Evolutionary conservation across 352 stramenopile genomes (phyloP).

Genomic region (Phytophthora cryptogea): DNA sequence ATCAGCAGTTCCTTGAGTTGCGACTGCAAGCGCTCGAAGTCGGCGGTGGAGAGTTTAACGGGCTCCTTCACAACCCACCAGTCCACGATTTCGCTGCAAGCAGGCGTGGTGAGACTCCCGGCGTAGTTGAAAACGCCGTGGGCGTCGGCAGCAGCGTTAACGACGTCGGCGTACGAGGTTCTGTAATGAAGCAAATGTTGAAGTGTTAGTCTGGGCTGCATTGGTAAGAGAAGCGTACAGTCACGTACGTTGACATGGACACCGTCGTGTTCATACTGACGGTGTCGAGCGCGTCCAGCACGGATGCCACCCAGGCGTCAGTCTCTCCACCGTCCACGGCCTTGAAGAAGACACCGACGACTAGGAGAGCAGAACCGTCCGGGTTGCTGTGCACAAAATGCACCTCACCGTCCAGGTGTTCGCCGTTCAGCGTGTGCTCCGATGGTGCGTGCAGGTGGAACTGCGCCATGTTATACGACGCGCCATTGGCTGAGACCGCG

Average conservation of each 20-base stretch:
- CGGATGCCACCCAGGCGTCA: conserved; percentile 29
- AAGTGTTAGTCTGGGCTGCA: background rate
- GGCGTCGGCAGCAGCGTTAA: conserved; percentile 43
- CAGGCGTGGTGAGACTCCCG: conserved; percentile 37
- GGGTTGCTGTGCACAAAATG: conserved; percentile 52
- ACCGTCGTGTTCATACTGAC: conserved; percentile 29
- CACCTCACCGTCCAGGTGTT: conserved; percentile 37
- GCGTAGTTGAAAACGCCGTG: conserved; percentile 39
- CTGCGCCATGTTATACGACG: conserved; percentile 36
- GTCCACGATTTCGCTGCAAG: conserved; percentile 40
- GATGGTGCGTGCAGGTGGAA: conserved; percentile 50
- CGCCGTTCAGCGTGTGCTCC: conserved; percentile 51
- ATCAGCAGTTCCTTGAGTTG: conserved; percentile 28
- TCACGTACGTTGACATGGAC: conserved; percentile 23
- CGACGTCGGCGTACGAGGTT: conserved; percentile 45
- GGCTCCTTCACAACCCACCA: conserved; percentile 40
- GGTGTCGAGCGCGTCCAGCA: conserved; percentile 32
- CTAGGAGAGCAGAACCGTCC: conserved; percentile 36
- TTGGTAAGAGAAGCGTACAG: background rate
- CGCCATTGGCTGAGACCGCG: conserved; percentile 15
- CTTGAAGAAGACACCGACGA: conserved; percentile 40
- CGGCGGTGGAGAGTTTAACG: conserved; percentile 24
- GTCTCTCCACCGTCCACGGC: conserved; percentile 16
- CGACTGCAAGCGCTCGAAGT: conserved; percentile 32
- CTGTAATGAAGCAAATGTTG: conserved; percentile 6